Evolutionary conservation across 768 basidiomycete genomes (phyloP), one percentile per base, ranked within the genome.

Genomic region (Auriscalpium vulgare): DNA sequence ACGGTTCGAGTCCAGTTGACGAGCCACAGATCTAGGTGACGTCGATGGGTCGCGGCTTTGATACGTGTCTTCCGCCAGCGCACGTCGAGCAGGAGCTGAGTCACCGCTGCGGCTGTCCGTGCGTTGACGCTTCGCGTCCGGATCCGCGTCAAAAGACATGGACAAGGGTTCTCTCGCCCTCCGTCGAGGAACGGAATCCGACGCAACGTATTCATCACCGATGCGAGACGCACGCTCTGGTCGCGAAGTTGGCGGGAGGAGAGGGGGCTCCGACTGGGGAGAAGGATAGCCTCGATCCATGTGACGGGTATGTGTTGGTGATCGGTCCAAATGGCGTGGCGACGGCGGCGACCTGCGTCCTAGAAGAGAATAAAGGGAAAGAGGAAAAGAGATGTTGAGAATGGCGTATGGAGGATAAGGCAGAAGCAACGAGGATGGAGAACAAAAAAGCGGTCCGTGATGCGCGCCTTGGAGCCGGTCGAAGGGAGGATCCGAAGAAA

Each of bases 381-480:
- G 37, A 56, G 53, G 56, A 53, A 62, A 56, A 56, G 14, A 55
- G 53, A 57, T 46, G 59, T 60, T 60, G 59, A 62, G 59, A 62
- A 62, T 44, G 54, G 16, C 50, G 51, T 48, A 62, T 56, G 50
- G 54, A 10, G 56, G 44, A 54, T 29, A 56, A 45, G 43, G 52
- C 54, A 43, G 40, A 43, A 43, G 40, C 14, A 43, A 43, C 14
- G 13, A 51, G n/a, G 55, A 55, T 60, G 53, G 60, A 43, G 59
- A 62, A 57, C 60, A 60, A 50, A 53, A 52, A 60, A 52, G 57
- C 47, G 59, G 61, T 55, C 61, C 60, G 47, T 56, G 45, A 61
- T 57, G 59, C 53, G 56, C 53, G 60, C 50, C 59, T 54, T 50
- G 44, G 37, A 60, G 59, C 56, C 55, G 50, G 51, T 55, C 55